These are phyloP conservation scores for Eimeria acervulina DNA, from an alignment of 169 alveolate species.

Conservation along the genomic window DNA sequence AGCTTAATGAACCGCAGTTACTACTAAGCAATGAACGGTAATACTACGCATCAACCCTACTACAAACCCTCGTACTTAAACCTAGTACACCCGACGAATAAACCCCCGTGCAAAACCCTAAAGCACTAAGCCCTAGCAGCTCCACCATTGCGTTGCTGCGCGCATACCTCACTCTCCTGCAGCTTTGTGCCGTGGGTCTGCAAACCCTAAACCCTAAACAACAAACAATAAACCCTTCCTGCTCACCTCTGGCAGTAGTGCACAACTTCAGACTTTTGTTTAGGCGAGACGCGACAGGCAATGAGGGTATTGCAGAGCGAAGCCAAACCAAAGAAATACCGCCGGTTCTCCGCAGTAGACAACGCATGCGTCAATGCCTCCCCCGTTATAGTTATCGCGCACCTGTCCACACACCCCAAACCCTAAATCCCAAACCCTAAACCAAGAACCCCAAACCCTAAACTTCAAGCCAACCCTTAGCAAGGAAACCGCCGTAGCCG, in stretches of 20 bases:
- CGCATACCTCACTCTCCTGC: neutral
- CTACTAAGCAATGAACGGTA: no score
- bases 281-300: constrained; percentile 99
- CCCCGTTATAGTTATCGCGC: constrained; percentile 90
- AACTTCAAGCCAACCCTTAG: neutral
- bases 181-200: neutral
- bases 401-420: constrained; percentile 53
- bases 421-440: neutral
- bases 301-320: constrained; percentile 90
- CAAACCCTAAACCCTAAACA: neutral
- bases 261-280: constrained; percentile 98
- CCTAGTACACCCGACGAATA: neutral
- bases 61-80: neutral
- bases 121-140: neutral
- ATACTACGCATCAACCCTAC: neutral
- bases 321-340: constrained; percentile 88
- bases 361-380: constrained; percentile 88
- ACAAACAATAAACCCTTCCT: neutral
- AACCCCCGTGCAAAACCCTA: neutral
- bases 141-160: neutral
- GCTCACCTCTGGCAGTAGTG: constrained; percentile 54
- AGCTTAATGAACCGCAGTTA: no score
- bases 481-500: neutral
- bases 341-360: constrained; percentile 84
- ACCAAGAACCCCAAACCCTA: neutral